These are phyloP conservation scores for Earliella scabrosa DNA, from an alignment of 1,284 basidiomycete genomes.

Conservation along the genomic window DNA sequence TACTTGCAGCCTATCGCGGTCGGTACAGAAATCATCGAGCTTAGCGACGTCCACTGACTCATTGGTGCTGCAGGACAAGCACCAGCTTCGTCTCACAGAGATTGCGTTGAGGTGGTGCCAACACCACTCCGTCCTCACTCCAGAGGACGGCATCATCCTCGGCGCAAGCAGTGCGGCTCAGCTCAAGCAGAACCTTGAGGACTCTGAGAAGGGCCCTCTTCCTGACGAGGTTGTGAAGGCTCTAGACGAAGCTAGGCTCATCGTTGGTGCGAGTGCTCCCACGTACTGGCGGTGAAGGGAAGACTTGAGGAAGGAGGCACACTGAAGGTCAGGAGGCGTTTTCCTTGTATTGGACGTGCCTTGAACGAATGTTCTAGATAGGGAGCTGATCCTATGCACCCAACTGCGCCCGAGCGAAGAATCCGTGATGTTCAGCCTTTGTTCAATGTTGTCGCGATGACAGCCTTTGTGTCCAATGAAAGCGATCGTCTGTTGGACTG, in stretches of 20 bases:
- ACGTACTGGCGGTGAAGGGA: slow-evolving; percentile 53
- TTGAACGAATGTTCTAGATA: neutral
- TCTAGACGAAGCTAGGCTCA: slow-evolving; percentile 53
- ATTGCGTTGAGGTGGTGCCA: slow-evolving; percentile 50
- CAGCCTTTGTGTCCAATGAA: too few relatives aligned
- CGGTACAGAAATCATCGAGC: too few relatives aligned
- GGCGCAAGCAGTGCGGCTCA: slow-evolving; percentile 44
- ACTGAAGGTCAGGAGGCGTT: too few relatives aligned
- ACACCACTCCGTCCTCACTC: slow-evolving; percentile 48
- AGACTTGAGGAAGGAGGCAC: neutral
- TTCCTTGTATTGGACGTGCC: too few relatives aligned
- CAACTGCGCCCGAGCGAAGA: too few relatives aligned
- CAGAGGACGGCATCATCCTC: slow-evolving; percentile 45
- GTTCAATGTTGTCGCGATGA: too few relatives aligned
- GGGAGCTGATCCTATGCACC: too few relatives aligned
- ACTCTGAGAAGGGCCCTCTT: slow-evolving; percentile 53
- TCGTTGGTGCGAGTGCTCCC: slow-evolving; percentile 48
- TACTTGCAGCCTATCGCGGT: slow-evolving; percentile 43
- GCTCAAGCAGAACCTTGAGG: slow-evolving; percentile 41
- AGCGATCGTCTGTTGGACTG: too few relatives aligned
- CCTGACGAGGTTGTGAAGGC: slow-evolving; percentile 52
- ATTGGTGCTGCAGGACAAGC: slow-evolving; percentile 39
- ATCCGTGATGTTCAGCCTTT: too few relatives aligned
- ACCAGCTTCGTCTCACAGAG: slow-evolving; percentile 45
- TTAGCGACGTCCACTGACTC: too few relatives aligned